Evolutionary conservation across 2,329 filamentous ascomycete species (phyloP), one percentile per base, ranked within the genome.

Genomic region (Venturia pyrina): DNA sequence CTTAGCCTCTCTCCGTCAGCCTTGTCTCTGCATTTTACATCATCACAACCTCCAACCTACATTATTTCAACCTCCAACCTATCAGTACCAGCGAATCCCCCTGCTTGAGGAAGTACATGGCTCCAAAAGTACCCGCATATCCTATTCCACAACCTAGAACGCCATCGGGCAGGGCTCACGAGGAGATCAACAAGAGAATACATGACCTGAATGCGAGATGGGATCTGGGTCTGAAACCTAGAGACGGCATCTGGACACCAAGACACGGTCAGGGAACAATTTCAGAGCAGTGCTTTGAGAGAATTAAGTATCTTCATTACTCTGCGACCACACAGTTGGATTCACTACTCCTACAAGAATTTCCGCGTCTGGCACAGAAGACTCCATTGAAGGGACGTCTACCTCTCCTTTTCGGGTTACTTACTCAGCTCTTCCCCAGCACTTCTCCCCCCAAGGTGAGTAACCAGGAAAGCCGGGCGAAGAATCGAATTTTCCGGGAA

Each of bases 211-310:
- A 64, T 44, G 24, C 28, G 17, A 56, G n/a, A 56, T 64, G 48
- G 44, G 13, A 24, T 24, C 24, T 64, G 3, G 62, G 62, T 48
- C 28, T 64, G 21, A 41, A 43, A n/a, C 21, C 32, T 50, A n/a
- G 62, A 64, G 44, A 53, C 41, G 21, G 32, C 17, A 28, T 34
- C 21, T 64, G 62, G 62, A 44, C 62, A 34, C 62, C 62, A 24
- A 17, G 46, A 32, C 19, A 48, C 21, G 43, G 62, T 5, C 3
- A 4, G 5, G 44, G 44, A 41, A 32, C 62, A 24, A 41, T 37
- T n/a, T 40, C 60, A 43, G 46, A 64, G 46, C 21, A 56, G 37
- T 64, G 62, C 62, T 15, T 50, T 24, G 62, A 64, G 37, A 41
- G 13, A n/a, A 64, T 64, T 6, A 64, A 64, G 19, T 64, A 34